phyloP scores from a whole-genome alignment of 2,329 filamentous ascomycete genomes.

The Aspergillus versicolor region DNA sequence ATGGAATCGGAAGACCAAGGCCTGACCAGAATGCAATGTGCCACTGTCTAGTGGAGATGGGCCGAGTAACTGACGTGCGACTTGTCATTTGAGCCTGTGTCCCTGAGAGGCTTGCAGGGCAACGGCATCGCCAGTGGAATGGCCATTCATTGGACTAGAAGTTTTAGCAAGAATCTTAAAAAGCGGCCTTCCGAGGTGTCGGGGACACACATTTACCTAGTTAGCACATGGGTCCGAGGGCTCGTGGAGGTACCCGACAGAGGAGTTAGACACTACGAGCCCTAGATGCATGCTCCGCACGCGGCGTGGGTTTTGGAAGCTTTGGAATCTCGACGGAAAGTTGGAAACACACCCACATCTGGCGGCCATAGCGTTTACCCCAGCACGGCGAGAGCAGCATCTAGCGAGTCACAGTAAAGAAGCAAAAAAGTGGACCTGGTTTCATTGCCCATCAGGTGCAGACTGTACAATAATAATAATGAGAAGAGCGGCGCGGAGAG shows the following conservation, averaged over 20 bases:
- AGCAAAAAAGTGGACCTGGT: no score
- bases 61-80: neutral
- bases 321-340: neutral
- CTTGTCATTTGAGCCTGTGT: no score
- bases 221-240: conserved; percentile 5
- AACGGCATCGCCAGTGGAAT: neutral
- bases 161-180: neutral
- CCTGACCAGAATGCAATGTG: neutral
- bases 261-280: no score
- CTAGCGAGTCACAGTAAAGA: no score
- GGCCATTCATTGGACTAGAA: neutral
- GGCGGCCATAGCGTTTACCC: no score
- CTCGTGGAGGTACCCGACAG: neutral
- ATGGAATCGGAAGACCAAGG: neutral
- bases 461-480: neutral
- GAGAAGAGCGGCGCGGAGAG: neutral
- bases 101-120: neutral
- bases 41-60: conserved; percentile 1
- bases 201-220: neutral
- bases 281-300: no score
- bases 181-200: neutral
- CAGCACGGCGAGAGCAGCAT: no score
- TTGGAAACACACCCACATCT: neutral
- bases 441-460: neutral
- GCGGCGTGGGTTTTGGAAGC: no score